Conservation (phyloP, 2,329 filamentous ascomycete species). For the Diaporthe nobilis region DNA sequence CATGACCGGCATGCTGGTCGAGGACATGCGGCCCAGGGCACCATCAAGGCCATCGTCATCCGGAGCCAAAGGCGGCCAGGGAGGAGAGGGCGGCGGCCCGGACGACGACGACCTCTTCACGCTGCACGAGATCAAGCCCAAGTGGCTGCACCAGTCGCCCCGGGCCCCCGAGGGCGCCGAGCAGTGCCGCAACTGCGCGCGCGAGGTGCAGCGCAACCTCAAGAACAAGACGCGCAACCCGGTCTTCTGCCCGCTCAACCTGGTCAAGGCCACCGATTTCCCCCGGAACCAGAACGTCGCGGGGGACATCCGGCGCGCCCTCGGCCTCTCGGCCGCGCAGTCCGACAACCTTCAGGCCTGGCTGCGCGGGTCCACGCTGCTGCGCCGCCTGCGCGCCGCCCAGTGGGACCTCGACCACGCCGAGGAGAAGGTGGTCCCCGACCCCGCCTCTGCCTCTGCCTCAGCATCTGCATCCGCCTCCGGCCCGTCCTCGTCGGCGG, state of each 20-base stretch:
- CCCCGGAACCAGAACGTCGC: conserved; percentile 44
- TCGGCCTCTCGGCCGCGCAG: conserved; percentile 37
- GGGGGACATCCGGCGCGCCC: conserved; percentile 41
- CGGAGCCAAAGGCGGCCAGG: neutral
- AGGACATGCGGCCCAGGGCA: conserved; percentile 73
- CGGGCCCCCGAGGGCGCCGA: conserved; percentile 74
- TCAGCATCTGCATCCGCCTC: neutral
- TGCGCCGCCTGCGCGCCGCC: conserved; percentile 52
- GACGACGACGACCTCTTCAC: conserved; percentile 2
- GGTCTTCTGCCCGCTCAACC: conserved; percentile 73
- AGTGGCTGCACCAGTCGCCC: conserved; percentile 85
- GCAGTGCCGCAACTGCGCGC: conserved; percentile 83
- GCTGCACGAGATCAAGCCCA: conserved; percentile 84
- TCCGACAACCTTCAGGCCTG: conserved; percentile 45
- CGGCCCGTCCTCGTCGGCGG: conserved; percentile 34
- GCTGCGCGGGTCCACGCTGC: conserved; percentile 55
- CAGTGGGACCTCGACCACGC: conserved; percentile 58
- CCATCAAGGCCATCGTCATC: neutral
- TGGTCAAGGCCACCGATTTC: conserved; percentile 58
- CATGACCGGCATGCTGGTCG: conserved; percentile 77
- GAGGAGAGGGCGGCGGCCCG: neutral
- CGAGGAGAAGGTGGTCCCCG: conserved; percentile 54
- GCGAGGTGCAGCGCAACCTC: conserved; percentile 54
- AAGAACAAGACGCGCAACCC: conserved; percentile 49
- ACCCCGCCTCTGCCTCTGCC: conserved; percentile 36